A percentile compares a stretch with the other conserved stretches of the same genome.
Conservation (phyloP, 1,139 yeast genomes). For the Hanseniaspora uvarum region DNA sequence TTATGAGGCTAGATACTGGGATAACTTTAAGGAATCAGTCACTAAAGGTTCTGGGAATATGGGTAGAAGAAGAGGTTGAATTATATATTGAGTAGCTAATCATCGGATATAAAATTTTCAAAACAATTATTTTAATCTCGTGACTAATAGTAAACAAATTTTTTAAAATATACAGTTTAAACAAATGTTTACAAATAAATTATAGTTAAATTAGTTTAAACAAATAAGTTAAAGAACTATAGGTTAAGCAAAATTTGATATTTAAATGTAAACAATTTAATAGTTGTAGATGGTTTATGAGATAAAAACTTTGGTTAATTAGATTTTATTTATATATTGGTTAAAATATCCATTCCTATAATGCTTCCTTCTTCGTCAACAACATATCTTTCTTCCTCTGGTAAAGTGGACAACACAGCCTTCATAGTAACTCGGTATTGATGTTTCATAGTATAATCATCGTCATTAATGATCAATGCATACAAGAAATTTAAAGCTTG, state of each 20-base stretch:
- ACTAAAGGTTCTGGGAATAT: constrained; percentile 84
- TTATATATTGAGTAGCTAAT: background rate
- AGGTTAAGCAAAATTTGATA: background rate
- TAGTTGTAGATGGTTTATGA: background rate
- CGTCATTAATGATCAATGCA: constrained; percentile 21
- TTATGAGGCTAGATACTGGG: constrained; percentile 73
- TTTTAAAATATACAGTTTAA: background rate
- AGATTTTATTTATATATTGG: background rate
- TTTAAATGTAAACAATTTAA: background rate
- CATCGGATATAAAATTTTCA: background rate
- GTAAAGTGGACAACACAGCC: background rate
- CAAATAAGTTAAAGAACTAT: no score
- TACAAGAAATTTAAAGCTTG: constrained; percentile 30
- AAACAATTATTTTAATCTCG: background rate
- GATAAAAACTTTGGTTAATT: background rate
- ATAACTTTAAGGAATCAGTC: constrained; percentile 78
- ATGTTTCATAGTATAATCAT: background rate
- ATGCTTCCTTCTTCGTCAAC: constrained; percentile 2
- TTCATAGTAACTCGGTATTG: background rate
- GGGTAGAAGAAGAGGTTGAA: constrained; percentile 46
- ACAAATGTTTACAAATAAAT: background rate
- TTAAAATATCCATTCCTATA: background rate
- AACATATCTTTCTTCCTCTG: constrained; percentile 5
- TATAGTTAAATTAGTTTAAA: no score
- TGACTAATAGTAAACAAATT: background rate